Percentiles rank a stretch among this genome's conserved stretches.
phyloP scores from a whole-genome alignment of 345 rosid species.

The Dipteronia sinensis region DNA sequence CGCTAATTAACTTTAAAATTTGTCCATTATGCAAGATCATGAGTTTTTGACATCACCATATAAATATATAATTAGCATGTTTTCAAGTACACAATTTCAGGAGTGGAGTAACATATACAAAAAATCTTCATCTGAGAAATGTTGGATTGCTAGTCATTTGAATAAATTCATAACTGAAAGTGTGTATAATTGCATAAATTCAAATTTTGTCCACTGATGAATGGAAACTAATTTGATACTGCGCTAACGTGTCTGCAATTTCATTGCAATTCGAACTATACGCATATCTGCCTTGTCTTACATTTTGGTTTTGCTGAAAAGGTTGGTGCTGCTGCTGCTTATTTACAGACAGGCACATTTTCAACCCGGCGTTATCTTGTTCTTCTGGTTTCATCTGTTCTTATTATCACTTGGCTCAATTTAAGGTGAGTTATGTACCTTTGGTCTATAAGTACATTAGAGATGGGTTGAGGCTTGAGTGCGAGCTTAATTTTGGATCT shows the following conservation, averaged over 20 bases:
- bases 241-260: not conserved
- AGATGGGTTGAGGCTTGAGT: not conserved
- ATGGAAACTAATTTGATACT: not conserved
- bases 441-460: not conserved
- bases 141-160: not conserved
- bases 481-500: not conserved
- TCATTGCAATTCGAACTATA: not conserved
- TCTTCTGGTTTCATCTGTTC: constrained; percentile 74
- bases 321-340: constrained; percentile 89
- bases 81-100: not conserved
- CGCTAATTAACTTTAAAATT: not conserved
- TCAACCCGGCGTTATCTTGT: constrained; percentile 47
- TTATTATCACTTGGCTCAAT: constrained; percentile 85
- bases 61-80: not conserved
- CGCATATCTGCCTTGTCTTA: constrained; percentile 7
- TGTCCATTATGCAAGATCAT: not conserved
- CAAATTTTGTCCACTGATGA: not conserved
- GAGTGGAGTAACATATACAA: no score
- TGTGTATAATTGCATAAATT: not conserved
- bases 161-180: not conserved
- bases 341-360: constrained; percentile 69
- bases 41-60: not conserved
- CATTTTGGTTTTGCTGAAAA: constrained; percentile 23
- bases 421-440: constrained; percentile 52
- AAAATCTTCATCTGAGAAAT: no score